Evolutionary conservation across 2,329 filamentous ascomycete genomes (phyloP).

Genomic region (Exophiala phaeomuriformis): DNA sequence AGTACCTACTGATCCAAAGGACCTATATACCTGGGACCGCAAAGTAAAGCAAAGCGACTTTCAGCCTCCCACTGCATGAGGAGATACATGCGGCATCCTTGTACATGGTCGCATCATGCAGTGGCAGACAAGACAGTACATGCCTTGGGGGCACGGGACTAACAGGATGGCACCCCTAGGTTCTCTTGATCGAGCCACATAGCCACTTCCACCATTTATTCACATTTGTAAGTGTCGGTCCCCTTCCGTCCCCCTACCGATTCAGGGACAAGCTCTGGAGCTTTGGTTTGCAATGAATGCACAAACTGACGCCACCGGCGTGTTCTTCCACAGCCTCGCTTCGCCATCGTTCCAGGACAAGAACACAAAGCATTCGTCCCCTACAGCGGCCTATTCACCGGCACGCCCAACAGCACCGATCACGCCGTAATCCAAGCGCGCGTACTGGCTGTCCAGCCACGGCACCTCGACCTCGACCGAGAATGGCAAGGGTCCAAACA

Average conservation of each 20-base stretch:
- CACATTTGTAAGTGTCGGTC: slow-evolving; percentile 29
- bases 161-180: slow-evolving; percentile 41
- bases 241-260: too few species aligned
- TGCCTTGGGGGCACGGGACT: slow-evolving; percentile 35
- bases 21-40: too few species aligned
- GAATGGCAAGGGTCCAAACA: slow-evolving; percentile 36
- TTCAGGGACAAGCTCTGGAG: too few species aligned
- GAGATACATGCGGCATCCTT: too few species aligned
- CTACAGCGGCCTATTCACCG: slow-evolving; percentile 35
- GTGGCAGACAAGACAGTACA: background rate
- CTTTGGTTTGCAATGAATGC: too few species aligned
- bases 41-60: too few species aligned
- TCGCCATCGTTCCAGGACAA: slow-evolving; percentile 49
- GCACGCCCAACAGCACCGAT: slow-evolving; percentile 36
- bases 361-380: slow-evolving; percentile 57
- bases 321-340: slow-evolving; percentile 46
- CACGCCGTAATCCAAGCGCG: slow-evolving; percentile 34
- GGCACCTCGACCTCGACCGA: slow-evolving; percentile 38
- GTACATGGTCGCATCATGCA: too few species aligned
- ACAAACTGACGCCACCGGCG: background rate
- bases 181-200: slow-evolving; percentile 54
- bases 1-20: slow-evolving; percentile 20
- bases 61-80: too few species aligned
- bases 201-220: slow-evolving; percentile 56
- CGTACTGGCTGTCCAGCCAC: slow-evolving; percentile 37